These are phyloP conservation scores for Rhynchosporium graminicola DNA, from an alignment of 2,329 filamentous ascomycete species.

Conservation along the genomic window DNA sequence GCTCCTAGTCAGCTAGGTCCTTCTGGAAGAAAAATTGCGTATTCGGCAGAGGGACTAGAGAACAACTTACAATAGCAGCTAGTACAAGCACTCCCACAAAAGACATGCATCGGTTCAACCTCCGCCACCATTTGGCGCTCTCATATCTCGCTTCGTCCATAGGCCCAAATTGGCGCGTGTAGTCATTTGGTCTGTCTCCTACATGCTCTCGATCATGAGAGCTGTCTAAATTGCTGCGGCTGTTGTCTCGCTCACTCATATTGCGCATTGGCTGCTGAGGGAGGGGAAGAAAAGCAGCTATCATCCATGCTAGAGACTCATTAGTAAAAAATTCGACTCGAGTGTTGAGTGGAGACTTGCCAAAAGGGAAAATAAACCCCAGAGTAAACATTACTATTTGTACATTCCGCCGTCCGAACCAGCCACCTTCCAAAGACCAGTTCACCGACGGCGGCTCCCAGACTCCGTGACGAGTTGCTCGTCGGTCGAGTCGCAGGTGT, in stretches of 20 bases:
- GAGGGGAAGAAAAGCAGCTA: constrained; percentile 73
- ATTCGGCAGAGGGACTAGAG: background rate
- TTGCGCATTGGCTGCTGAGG: constrained; percentile 57
- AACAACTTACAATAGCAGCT: constrained; percentile 51
- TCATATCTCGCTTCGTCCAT: constrained; percentile 44
- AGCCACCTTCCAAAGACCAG: constrained; percentile 60
- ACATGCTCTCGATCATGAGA: constrained; percentile 23
- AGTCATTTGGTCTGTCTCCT: constrained; percentile 29
- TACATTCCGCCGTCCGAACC: constrained; percentile 67
- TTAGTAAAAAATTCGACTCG: background rate
- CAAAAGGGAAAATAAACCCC: constrained; percentile 76
- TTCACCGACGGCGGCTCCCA: constrained; percentile 75
- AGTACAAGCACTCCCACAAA: constrained; percentile 57
- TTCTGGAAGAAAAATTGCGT: background rate
- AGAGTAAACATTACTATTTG: constrained; percentile 75
- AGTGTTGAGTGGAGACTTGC: constrained; percentile 47
- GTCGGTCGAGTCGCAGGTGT: constrained; percentile 65
- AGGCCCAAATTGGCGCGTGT: constrained; percentile 35
- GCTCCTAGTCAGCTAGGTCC: background rate
- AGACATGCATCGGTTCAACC: constrained; percentile 62
- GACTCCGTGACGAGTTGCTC: constrained; percentile 57
- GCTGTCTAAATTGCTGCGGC: constrained; percentile 38
- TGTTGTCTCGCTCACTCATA: constrained; percentile 50
- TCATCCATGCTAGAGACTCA: constrained; percentile 66
- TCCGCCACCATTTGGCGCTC: constrained; percentile 66